Evolutionary conservation across 1,139 yeast species (phyloP), one percentile per base, ranked within the genome.

Genomic region (Diutina catenulata): DNA sequence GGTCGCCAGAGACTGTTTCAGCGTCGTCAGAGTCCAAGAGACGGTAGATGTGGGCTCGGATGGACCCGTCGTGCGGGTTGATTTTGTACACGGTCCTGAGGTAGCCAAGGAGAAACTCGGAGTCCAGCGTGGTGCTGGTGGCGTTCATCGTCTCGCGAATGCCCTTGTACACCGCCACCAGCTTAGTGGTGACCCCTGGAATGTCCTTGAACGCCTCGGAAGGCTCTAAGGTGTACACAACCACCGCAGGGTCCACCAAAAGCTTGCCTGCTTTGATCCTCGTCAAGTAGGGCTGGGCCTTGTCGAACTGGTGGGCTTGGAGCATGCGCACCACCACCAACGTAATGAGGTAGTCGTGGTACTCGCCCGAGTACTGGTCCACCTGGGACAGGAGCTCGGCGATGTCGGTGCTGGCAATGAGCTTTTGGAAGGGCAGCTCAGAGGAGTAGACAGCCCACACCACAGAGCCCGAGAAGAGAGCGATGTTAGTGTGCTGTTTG

Each of bases 201-300:
- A n/a, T 11, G n/a, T 7, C 1, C 5, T 9, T 11, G 3, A 5
- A 21, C 6, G n/a, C 10, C 16, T 1, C 10, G 11, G 24, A 11
- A 22, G 24, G 24, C 24, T 3, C 35, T 4, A 13, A 4, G 13
- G 22, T n/a, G 9, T 19, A 13, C 14, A 31, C 15, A 10, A 31
- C 35, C 20, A 31, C 9, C 2, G 21, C 6, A 7, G 35, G 35
- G n/a, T 21, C 5, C 2, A 31, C 35, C n/a, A 31, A 14, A 3
- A 31, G 18, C 11, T 31, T 31, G 3, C 35, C 35, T 3, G 35
- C 35, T 21, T 31, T 31, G 25, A 31, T 31, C 8, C 35, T 24
- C 10, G 35, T 31, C 16, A 31, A 26, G 11, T 31, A 31, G 3
- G 24, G 24, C n/a, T 20, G n/a, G 18, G 14, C 35, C 10, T 31